phyloP scores from a whole-genome alignment of 108 stramenopile genomes.

The Conticribra guillardii region DNA sequence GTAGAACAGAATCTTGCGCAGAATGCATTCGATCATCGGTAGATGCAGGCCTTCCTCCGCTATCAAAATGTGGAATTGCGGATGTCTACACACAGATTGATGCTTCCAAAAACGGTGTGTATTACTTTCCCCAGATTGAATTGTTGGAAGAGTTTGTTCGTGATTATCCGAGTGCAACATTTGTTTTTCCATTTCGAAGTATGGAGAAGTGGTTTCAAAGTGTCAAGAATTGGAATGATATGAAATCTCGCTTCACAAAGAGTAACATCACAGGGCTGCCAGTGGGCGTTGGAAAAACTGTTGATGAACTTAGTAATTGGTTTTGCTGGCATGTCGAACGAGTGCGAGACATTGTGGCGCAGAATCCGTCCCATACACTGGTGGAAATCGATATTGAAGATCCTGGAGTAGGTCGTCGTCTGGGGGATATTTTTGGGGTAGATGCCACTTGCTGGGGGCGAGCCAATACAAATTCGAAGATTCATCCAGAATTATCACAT shows the following conservation, averaged over 20 bases:
- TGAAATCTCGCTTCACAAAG: conserved; percentile 4
- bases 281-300: conserved; percentile 2
- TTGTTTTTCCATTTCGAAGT: conserved; percentile 22
- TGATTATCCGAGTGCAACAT: conserved; percentile 28
- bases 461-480: conserved; percentile 8
- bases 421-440: conserved; percentile 2
- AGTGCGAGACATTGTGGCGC: conserved; percentile 8
- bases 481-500: neutral
- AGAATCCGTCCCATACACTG: conserved; percentile 9
- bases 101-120: neutral
- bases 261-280: conserved; percentile 16
- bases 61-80: neutral
- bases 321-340: conserved; percentile 15
- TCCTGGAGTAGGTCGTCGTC: neutral
- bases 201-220: conserved; percentile 11
- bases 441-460: neutral
- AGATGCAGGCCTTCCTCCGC: neutral
- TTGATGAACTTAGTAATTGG: conserved; percentile 9
- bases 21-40: conserved; percentile 11
- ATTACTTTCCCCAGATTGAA: conserved; percentile 13
- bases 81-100: conserved; percentile 9
- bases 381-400: conserved; percentile 26
- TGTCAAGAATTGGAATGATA: neutral
- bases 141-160: conserved; percentile 10
- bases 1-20: neutral